Evolutionary conservation across 139 green algal genomes (phyloP).

Genomic region (Mesotaenium endlicherianum): DNA sequence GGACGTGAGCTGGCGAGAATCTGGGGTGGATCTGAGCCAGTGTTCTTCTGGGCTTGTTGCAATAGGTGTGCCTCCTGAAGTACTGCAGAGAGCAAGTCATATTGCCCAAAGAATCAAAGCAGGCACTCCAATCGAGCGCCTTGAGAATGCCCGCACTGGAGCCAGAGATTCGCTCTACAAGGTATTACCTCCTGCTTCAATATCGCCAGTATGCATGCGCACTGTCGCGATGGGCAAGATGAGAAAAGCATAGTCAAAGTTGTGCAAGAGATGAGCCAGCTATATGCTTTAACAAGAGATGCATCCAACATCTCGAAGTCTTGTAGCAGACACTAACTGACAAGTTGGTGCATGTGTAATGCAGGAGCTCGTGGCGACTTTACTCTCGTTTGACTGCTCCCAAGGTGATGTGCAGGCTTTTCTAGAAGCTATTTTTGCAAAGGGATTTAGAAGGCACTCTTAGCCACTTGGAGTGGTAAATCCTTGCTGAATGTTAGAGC

Average conservation of each 20-base stretch:
- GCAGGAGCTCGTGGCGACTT: not conserved
- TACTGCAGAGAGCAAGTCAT: not conserved
- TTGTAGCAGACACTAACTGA: not conserved
- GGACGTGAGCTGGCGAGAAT: no score
- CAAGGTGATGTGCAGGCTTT: not conserved
- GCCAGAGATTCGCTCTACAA: not conserved
- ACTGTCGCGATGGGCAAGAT: not conserved
- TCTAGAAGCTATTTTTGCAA: not conserved
- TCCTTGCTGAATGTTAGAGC: no score
- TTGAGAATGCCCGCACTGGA: not conserved
- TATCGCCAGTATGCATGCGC: not conserved
- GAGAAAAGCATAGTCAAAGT: not conserved
- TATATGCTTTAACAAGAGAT: not conserved
- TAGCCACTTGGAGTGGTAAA: no score
- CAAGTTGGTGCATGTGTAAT: not conserved
- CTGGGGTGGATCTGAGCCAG: no score
- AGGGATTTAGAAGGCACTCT: no score
- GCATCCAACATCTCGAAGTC: not conserved
- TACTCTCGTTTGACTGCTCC: not conserved
- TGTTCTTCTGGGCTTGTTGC: not conserved
- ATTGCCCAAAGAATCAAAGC: not conserved
- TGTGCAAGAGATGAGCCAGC: not conserved
- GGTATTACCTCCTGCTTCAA: not conserved
- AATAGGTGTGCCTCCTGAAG: not conserved
- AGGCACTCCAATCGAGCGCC: not conserved